A percentile compares a stretch with the other conserved stretches of the same genome.
These are phyloP conservation scores for Vanderwaltozyma verrucispora DNA, from an alignment of 805 yeast species.

Conservation along the genomic window DNA sequence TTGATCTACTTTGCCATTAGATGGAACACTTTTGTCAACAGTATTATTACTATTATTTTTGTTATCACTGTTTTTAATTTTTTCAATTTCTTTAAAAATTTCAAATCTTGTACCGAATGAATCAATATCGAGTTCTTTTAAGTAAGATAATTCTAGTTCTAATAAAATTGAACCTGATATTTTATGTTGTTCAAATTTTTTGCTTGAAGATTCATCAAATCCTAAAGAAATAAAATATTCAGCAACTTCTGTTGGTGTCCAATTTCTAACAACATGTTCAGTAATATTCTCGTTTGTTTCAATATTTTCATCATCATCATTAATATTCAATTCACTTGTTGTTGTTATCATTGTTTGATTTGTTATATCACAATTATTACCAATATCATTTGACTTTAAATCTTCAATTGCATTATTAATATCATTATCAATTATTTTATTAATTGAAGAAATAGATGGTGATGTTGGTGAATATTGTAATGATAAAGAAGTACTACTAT, in stretches of 20 bases:
- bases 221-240: constrained; percentile 62
- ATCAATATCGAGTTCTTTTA: constrained; percentile 83
- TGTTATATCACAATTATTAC: not conserved
- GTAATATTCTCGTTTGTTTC: no score
- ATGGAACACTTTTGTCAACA: no score
- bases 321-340: constrained; percentile 2
- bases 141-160: constrained; percentile 72
- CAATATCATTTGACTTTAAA: constrained; percentile 7
- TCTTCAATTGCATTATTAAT: no score
- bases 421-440: constrained; percentile 12
- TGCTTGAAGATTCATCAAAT: constrained; percentile 58
- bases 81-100: constrained; percentile 77
- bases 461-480: not conserved
- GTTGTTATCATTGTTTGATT: not conserved
- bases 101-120: constrained; percentile 95
- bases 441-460: constrained; percentile 27
- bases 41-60: no score
- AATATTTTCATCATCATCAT: not conserved
- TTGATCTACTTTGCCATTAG: constrained; percentile 4
- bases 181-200: constrained; percentile 74
- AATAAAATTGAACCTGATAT: constrained; percentile 78
- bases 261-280: constrained; percentile 24
- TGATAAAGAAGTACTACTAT: not conserved
- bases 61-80: no score
- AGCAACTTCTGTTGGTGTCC: constrained; percentile 84